Evolutionary conservation across 2,329 filamentous ascomycete genomes (phyloP), one percentile per base, ranked within the genome.

Genomic region (Moelleriella libera): DNA sequence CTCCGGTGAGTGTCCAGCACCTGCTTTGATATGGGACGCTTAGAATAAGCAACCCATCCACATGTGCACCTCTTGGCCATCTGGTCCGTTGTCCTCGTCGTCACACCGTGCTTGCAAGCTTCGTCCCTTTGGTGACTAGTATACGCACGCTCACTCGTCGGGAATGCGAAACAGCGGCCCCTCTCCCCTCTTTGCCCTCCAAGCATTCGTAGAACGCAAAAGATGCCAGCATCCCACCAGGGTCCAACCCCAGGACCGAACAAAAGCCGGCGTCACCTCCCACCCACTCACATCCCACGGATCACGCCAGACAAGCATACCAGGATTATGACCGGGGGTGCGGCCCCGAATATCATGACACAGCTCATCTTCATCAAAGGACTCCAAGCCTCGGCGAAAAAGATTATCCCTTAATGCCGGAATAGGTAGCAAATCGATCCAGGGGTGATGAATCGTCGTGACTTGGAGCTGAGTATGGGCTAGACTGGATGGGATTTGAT

Each of bases 291-390:
- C 48, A 37, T 74, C 63, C 59, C 64, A 68, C 0, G 71, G 60
- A 5, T 71, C 66, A 0, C 70, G 68, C 73, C 72, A 76, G 1
- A 74, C 67, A 10, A 75, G 58, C 1, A 75, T 43, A 2, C 50
- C 53, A 1, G 54, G 49, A 0, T 55, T 30, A 10, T 31, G 21
- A 29, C 29, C 21, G 6, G 21, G 42, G 8, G 21, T 31, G 5
- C 42, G 42, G 6, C 49, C 49, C 1, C 55, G 21, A 0, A 58
- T 43, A 2, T 57, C 56, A 2, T 49, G n/a, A 28, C 56, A 58
- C 11, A 58, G 7, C 29, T 51, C 48, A 14, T 57, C 54, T 28
- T 58, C 56, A 5, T 58, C 55, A 3, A 56, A 44, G 0, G 43
- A 47, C 5, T 48, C 41, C 7, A 56, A 49, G 2, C 32, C 55